Conservation (phyloP, 2,329 filamentous ascomycete species). For the Fusarium zealandicum region DNA sequence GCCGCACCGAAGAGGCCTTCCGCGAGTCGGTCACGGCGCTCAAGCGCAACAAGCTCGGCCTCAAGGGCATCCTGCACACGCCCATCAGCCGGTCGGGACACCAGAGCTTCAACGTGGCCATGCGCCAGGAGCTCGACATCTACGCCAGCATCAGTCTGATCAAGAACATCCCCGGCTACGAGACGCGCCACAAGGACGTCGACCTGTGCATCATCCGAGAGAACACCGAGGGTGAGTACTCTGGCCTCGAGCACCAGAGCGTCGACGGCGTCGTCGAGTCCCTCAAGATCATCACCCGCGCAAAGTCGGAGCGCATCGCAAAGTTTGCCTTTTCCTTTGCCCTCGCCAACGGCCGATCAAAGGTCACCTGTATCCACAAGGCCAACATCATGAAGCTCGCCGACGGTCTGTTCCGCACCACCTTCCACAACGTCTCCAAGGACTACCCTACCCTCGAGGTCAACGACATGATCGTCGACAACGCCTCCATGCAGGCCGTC, state of each 20-base stretch:
- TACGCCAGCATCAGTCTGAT: conserved; percentile 97
- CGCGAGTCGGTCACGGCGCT: conserved; percentile 93
- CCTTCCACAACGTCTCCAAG: conserved; percentile 91
- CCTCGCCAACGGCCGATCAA: conserved; percentile 97
- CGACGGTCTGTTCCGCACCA: conserved; percentile 97
- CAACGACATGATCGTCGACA: conserved; percentile 99
- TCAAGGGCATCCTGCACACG: conserved; percentile 99
- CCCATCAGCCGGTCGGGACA: conserved; percentile 96
- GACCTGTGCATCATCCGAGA: conserved; percentile 99
- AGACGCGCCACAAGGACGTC: conserved; percentile 96
- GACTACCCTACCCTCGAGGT: conserved; percentile 95
- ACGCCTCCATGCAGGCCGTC: conserved; percentile 99
- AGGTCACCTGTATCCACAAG: conserved; percentile 99
- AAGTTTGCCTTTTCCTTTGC: conserved; percentile 99
- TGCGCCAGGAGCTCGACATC: conserved; percentile 99
- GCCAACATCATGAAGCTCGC: conserved; percentile 99
- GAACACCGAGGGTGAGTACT: conserved; percentile 99
- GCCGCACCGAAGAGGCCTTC: conserved; percentile 94
- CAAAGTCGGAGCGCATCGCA: conserved; percentile 98
- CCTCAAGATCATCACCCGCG: conserved; percentile 99
- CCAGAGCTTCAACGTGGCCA: conserved; percentile 99
- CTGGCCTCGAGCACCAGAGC: conserved; percentile 97
- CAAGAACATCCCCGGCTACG: conserved; percentile 99
- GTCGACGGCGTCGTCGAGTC: conserved; percentile 97
- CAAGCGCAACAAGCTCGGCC: conserved; percentile 96